phyloP scores from a whole-genome alignment of 768 basidiomycete species.

The Clitopilus hobsonii region DNA sequence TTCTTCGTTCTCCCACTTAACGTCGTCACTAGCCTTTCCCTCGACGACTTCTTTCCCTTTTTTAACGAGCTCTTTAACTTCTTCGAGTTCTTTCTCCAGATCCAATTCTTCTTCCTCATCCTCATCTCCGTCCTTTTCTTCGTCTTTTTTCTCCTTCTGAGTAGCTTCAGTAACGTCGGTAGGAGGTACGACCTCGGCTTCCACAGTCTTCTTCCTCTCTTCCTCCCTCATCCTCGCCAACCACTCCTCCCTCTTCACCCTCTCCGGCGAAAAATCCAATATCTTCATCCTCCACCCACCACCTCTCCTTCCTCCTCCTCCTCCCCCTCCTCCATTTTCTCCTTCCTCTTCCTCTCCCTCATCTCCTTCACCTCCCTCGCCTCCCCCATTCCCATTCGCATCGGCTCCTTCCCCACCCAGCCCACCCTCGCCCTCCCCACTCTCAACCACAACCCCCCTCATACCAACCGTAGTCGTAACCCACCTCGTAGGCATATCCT shows the following conservation, averaged over 20 bases:
- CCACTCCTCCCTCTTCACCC: not conserved
- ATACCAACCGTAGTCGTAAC: slow-evolving; percentile 33
- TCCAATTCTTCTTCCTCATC: no score
- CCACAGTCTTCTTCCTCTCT: not conserved
- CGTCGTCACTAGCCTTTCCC: no score
- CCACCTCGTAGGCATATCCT: slow-evolving; percentile 28
- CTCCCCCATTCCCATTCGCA: not conserved
- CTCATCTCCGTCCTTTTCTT: no score
- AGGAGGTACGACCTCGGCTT: not conserved
- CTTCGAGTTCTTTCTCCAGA: no score
- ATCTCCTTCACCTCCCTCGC: not conserved
- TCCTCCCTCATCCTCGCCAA: not conserved
- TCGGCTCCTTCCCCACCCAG: not conserved
- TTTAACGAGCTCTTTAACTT: no score
- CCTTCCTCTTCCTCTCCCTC: not conserved
- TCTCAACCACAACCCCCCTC: slow-evolving; percentile 18
- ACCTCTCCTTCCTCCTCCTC: not conserved
- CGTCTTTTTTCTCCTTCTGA: not conserved
- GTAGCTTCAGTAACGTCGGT: not conserved
- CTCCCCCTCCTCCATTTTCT: not conserved
- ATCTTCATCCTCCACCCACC: not conserved
- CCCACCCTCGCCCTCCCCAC: not conserved
- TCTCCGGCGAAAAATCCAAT: not conserved
- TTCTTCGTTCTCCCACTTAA: no score
- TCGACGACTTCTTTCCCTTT: no score